Base-by-base conservation (phyloP, 2,329 filamentous ascomycete species). In the Thyridium curvatum region DNA sequence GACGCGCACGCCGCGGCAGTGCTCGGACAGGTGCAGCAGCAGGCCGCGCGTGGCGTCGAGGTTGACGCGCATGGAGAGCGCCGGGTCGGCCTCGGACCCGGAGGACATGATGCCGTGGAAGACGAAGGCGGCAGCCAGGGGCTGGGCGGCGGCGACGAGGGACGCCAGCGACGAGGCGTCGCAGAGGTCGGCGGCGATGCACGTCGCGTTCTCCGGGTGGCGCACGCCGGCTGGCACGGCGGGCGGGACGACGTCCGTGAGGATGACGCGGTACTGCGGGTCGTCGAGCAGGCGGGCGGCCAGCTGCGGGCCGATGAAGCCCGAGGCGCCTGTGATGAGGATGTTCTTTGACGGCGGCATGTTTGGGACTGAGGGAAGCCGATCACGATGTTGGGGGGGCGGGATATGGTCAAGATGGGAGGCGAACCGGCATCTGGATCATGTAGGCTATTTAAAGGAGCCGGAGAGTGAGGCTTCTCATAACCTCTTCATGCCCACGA, bases 71-170 rank as follows among this genome's bases (percentile, higher is more conserved):
- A 79, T 64, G 3, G 75, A 77, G 2, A 79, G 62, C 37, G 76
- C 72, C 45, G 74, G 77, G 57, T 81, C 69, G 32, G 73, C 72
- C 57, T 82, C 78, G 13, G 76, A 73, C 6, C 76, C 77, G 12
- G 72, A 71, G 0, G 77, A 82, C 79, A 83, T 82, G 64, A 82
- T 79, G 45, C 79, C 79, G 56, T 83, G 79, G 54, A 83, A 75
- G 49, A 79, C 64, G 59, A 78, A 82, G 41, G 74, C 65, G 34
- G 72, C 71, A 42, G 70, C 63, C 4, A 77, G 60, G 2, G 69
- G 66, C 18, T 61, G 58, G 14, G 68, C 64, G 4, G 62, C 61
- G 1, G 55, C 53, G 12, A 76, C 63, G 2, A 81, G 65, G 12
- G 44, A 30, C 31, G 48, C 32, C 9, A 66, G 44, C 45, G 62